phyloP scores from a whole-genome alignment of 2,329 filamentous ascomycete genomes.

The Calonectria pseudoreteaudii region DNA sequence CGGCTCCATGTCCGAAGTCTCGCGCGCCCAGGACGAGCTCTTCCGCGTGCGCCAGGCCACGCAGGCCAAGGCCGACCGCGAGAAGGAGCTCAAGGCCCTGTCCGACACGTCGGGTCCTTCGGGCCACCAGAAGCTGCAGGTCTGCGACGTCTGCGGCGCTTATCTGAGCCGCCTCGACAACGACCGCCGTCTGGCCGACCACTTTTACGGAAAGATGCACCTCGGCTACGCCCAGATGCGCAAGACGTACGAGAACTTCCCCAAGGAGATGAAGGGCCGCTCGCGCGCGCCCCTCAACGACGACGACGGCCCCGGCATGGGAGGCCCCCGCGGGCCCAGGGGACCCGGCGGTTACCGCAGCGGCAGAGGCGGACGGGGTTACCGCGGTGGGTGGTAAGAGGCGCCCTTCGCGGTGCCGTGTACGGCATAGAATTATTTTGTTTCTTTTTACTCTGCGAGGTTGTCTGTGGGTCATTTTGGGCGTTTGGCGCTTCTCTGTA shows the following conservation, averaged over 20 bases:
- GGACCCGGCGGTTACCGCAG: slow-evolving; percentile 55
- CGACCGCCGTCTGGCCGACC: slow-evolving; percentile 91
- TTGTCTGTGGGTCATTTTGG: slow-evolving; percentile 16
- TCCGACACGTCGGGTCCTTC: slow-evolving; percentile 92
- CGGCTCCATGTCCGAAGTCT: slow-evolving; percentile 83
- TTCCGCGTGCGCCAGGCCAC: slow-evolving; percentile 86
- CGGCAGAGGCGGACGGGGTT: slow-evolving; percentile 62
- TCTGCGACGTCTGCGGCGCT: slow-evolving; percentile 97
- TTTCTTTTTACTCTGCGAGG: background rate
- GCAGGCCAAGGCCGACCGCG: slow-evolving; percentile 83
- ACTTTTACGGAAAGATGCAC: slow-evolving; percentile 99
- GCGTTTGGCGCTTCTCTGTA: slow-evolving; percentile 37
- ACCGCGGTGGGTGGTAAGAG: slow-evolving; percentile 60
- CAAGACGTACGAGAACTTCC: slow-evolving; percentile 88
- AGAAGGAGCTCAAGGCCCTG: slow-evolving; percentile 89
- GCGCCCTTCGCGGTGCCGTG: background rate
- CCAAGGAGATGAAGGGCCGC: slow-evolving; percentile 85
- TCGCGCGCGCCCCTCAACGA: slow-evolving; percentile 69
- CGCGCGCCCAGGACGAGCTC: slow-evolving; percentile 86
- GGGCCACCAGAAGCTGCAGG: slow-evolving; percentile 97
- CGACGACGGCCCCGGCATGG: slow-evolving; percentile 63
- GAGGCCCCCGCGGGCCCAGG: slow-evolving; percentile 64
- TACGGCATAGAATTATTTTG: background rate
- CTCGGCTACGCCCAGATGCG: slow-evolving; percentile 98
- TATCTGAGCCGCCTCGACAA: slow-evolving; percentile 95